Conservation (phyloP, 495 filamentous ascomycete species). For the Penicillium maclennaniae region DNA sequence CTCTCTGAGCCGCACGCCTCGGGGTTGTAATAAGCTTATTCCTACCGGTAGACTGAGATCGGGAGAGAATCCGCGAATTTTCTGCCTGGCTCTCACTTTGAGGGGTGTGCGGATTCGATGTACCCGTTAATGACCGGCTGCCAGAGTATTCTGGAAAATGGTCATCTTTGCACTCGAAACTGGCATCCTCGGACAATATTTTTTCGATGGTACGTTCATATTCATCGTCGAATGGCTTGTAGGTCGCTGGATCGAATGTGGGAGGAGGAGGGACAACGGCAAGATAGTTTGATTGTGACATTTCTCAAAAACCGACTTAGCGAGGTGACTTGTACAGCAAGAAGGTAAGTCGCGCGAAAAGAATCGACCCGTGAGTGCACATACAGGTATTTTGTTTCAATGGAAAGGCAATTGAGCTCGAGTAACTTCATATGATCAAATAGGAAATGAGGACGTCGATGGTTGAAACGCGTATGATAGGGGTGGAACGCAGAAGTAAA, state of each 20-base stretch:
- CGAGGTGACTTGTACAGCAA: background rate
- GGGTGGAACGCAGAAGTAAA: background rate
- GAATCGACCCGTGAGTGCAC: background rate
- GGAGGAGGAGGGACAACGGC: constrained; percentile 23
- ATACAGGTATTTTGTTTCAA: background rate
- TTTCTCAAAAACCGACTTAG: background rate
- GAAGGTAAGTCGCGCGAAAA: background rate
- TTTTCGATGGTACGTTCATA: constrained; percentile 15
- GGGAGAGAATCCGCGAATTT: background rate
- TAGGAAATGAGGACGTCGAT: background rate
- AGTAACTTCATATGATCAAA: background rate
- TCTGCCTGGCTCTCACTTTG: background rate
- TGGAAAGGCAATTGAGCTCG: no score
- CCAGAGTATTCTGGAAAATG: constrained; percentile 5
- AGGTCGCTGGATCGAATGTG: constrained; percentile 13
- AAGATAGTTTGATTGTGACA: constrained; percentile 6
- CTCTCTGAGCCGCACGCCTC: background rate
- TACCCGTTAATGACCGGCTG: background rate
- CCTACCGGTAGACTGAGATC: background rate
- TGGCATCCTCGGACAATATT: constrained; percentile 27
- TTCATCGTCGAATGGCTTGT: constrained; percentile 18
- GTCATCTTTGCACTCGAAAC: constrained; percentile 16
- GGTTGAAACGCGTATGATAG: background rate
- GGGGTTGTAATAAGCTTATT: background rate
- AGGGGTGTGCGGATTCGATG: background rate